Percentiles rank a stretch among this genome's conserved stretches.
phyloP scores from a whole-genome alignment of 73 alveolate species.

The Blepharisma stoltei region DNA sequence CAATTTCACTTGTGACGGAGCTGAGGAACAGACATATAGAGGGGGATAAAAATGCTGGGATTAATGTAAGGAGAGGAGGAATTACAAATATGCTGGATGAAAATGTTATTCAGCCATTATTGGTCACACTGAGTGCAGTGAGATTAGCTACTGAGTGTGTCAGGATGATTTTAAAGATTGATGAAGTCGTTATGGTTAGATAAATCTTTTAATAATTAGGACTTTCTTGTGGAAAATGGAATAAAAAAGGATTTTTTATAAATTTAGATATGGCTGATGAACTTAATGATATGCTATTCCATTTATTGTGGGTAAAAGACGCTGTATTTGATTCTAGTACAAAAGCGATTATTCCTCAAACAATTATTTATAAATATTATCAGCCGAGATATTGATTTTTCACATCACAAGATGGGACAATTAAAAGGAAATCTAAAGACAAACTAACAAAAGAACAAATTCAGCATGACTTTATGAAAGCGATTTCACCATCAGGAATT shows the following conservation, averaged over 20 bases:
- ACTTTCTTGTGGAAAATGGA: no score
- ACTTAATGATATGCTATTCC: constrained; percentile 79
- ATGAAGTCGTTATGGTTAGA: constrained; percentile 89
- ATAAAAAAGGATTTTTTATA: no score
- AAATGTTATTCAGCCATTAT: constrained; percentile 97
- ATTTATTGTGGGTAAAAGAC: constrained; percentile 87
- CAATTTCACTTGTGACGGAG: constrained; percentile 96
- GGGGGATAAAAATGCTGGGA: constrained; percentile 91
- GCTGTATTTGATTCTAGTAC: constrained; percentile 52
- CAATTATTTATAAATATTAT: constrained; percentile 21
- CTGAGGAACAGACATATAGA: constrained; percentile 93
- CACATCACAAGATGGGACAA: constrained; percentile 32
- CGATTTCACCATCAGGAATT: constrained; percentile 71
- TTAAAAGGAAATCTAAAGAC: constrained; percentile 48
- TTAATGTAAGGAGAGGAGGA: constrained; percentile 76
- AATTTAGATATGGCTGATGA: constrained; percentile 53
- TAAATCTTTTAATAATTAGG: not conserved
- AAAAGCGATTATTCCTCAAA: constrained; percentile 33
- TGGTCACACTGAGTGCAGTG: constrained; percentile 96
- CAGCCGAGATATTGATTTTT: constrained; percentile 45
- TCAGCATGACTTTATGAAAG: constrained; percentile 69
- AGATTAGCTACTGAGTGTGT: constrained; percentile 98
- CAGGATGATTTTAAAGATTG: constrained; percentile 98
- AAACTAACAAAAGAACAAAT: constrained; percentile 66
- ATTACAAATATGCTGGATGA: constrained; percentile 93